Evolutionary conservation across 257 asterid species (phyloP), one percentile per base, ranked within the genome.

Genomic region (Striga asiatica): DNA sequence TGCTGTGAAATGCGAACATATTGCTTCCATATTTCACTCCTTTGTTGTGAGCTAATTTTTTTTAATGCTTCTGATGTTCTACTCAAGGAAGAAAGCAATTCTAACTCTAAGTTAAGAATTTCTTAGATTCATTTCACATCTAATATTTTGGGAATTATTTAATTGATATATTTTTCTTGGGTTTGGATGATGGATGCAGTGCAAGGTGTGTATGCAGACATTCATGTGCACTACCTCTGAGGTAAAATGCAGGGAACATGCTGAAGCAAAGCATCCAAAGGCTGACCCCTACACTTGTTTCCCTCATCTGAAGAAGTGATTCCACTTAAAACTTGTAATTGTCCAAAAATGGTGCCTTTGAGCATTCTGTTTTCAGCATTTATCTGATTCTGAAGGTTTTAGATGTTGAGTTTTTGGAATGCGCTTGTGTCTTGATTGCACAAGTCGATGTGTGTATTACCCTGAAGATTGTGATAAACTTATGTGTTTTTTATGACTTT

Each of bases 211-310:
- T 31, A 76, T 72, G 82, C 82, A 76, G 63, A 69, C 76, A 29
- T 84, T 88, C 73, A 88, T 88, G 66, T 88, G 97, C 85, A 88
- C 97, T 8, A 88, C 94, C 1, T 78, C 95, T 6, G 97, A 88
- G 81, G 97, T 82, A 65, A 88, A 88, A 55, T 88, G 97, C 91
- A 84, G 39, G 78, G 97, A 88, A 62, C 97, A 88, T 19, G 94
- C 95, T 10, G 97, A 88, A 66, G 97, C 97, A 23, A 82, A 84
- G 76, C 97, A 88, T 61, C 97, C 97, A 18, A 88, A 88, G 61
- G 61, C 84, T 17, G 95, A 84, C 58, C 57, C 82, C 23, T 0
- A 1, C 3, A 9, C 88, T 10, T 88, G 97, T 69, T 88, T 88
- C 61, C 93, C 95, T 58, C 91, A 84, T 67, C 91, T 84, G 49